Percentiles rank a stretch among this genome's conserved stretches.
These are phyloP conservation scores for Wallacemonas sp. DNA, from an alignment of 208 protist genomes.

Conservation along the genomic window DNA sequence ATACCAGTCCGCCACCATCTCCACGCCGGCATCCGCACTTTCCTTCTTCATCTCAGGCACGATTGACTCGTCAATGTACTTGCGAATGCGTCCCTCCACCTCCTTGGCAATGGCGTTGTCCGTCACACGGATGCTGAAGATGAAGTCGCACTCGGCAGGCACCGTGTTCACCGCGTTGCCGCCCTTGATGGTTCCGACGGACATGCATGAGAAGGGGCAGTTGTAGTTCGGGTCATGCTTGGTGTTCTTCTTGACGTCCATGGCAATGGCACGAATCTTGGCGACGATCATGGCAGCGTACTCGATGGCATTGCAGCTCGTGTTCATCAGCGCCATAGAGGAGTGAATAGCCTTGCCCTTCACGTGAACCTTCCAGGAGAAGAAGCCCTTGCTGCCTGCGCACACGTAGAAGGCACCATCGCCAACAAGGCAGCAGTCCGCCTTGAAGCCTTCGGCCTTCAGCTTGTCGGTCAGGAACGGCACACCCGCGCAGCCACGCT, in stretches of 20 bases:
- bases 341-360: slow-evolving; percentile 47
- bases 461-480: slow-evolving; percentile 28
- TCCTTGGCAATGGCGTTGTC: background rate
- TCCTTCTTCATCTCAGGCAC: slow-evolving; percentile 41
- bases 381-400: slow-evolving; percentile 31
- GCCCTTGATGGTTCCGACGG: slow-evolving; percentile 31
- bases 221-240: slow-evolving; percentile 19
- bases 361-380: slow-evolving; percentile 25
- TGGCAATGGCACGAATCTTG: slow-evolving; percentile 23
- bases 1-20: background rate
- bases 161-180: slow-evolving; percentile 51
- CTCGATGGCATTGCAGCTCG: slow-evolving; percentile 39
- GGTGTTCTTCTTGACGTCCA: slow-evolving; percentile 19
- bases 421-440: slow-evolving; percentile 43
- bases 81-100: slow-evolving; percentile 28
- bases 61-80: slow-evolving; percentile 27
- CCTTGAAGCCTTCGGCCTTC: slow-evolving; percentile 22
- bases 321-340: slow-evolving; percentile 35
- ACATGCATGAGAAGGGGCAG: slow-evolving; percentile 25
- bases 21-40: slow-evolving; percentile 30
- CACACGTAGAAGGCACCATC: slow-evolving; percentile 15
- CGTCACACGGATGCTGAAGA: background rate
- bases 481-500: slow-evolving; percentile 34
- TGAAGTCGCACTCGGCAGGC: slow-evolving; percentile 35
- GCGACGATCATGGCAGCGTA: slow-evolving; percentile 39